phyloP scores from a whole-genome alignment of 352 stramenopile genomes.

The Phytophthora sp. region DNA sequence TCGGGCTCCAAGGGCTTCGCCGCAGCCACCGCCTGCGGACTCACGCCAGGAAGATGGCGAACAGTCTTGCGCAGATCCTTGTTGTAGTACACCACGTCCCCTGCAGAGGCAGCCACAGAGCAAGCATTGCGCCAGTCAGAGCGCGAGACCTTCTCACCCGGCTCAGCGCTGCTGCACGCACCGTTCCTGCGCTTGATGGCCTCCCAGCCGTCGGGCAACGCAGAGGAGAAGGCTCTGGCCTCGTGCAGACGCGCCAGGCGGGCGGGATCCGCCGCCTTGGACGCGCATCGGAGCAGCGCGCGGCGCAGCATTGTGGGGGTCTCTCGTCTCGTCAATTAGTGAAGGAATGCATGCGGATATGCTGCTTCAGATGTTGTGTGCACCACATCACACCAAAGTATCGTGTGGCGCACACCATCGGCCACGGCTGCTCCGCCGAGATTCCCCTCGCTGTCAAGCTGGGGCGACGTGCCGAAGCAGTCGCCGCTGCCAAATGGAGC shows the following conservation, averaged over 20 bases:
- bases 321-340: slow-evolving; percentile 22
- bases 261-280: background rate
- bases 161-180: slow-evolving; percentile 18
- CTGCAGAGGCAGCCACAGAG: slow-evolving; percentile 24
- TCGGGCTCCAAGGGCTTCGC: slow-evolving; percentile 4
- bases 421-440: background rate
- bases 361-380: slow-evolving; percentile 2
- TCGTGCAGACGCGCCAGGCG: background rate
- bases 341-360: slow-evolving; percentile 29
- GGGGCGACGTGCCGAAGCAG: too few relatives aligned
- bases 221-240: slow-evolving; percentile 33
- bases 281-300: slow-evolving; percentile 10
- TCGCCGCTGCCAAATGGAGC: too few relatives aligned
- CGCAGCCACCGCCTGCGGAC: slow-evolving; percentile 2
- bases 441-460: background rate
- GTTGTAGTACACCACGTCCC: slow-evolving; percentile 73
- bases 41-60: slow-evolving; percentile 48
- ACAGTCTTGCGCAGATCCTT: slow-evolving; percentile 65
- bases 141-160: too few relatives aligned
- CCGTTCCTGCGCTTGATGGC: slow-evolving; percentile 63
- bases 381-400: slow-evolving; percentile 11
- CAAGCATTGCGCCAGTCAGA: too few relatives aligned
- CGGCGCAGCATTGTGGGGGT: slow-evolving; percentile 19
- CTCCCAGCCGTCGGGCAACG: slow-evolving; percentile 65
- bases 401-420: too few relatives aligned